Conservation (phyloP, 2,329 filamentous ascomycete species). For the Xylariaceae sp. region DNA sequence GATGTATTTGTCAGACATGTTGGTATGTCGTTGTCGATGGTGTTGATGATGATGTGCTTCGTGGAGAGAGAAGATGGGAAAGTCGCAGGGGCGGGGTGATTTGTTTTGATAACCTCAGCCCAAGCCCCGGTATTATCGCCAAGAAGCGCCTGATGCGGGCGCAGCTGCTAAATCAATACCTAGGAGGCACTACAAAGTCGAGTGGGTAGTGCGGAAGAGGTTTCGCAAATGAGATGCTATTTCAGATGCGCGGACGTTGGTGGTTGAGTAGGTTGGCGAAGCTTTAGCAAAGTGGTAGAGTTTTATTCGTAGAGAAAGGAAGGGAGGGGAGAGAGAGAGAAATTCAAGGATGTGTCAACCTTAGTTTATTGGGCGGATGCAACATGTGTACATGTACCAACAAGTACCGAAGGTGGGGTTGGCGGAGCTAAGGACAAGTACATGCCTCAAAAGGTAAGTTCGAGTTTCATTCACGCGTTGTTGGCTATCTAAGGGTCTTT, state of each 20-base stretch:
- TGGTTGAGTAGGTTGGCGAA: background rate
- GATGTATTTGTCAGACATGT: slow-evolving; percentile 98
- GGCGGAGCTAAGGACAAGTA: too few relatives aligned
- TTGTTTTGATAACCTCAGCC: slow-evolving; percentile 27
- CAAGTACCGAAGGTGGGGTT: background rate
- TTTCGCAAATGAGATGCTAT: background rate
- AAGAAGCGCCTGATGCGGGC: slow-evolving; percentile 8
- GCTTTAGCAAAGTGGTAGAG: background rate
- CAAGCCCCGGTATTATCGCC: slow-evolving; percentile 9
- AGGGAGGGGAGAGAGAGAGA: slow-evolving; percentile 12
- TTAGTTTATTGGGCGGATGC: background rate
- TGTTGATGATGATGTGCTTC: slow-evolving; percentile 14
- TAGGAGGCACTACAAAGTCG: background rate
- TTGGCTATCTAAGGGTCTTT: too few relatives aligned
- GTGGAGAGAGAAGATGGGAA: slow-evolving; percentile 22
- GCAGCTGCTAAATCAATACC: background rate
- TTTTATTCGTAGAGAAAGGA: background rate
- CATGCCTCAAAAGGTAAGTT: too few relatives aligned
- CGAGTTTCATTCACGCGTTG: too few relatives aligned
- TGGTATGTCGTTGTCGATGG: slow-evolving; percentile 34
- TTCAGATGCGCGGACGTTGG: background rate
- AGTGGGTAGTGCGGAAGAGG: background rate
- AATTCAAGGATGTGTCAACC: slow-evolving; percentile 9
- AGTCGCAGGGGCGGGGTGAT: slow-evolving; percentile 31
- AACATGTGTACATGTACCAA: background rate